These are phyloP conservation scores for Rhododendron henanense DNA, from an alignment of 148 eudicot genomes.

Conservation along the genomic window DNA sequence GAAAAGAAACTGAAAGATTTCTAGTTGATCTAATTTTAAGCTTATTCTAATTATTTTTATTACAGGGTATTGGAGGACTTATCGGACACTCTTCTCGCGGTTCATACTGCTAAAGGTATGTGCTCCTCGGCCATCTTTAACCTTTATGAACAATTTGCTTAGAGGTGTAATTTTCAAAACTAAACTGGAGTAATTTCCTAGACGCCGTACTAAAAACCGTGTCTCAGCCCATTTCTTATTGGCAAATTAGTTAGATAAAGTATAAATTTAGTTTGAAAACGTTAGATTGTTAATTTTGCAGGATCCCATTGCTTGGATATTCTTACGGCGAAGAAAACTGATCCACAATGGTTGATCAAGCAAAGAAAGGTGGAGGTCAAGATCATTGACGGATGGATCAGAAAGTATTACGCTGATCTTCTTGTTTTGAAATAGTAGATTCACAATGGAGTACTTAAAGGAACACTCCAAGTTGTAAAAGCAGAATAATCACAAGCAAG, in stretches of 20 bases:
- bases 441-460: background rate
- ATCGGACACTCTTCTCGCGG: constrained; percentile 32
- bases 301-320: constrained; percentile 58
- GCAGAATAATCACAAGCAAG: background rate
- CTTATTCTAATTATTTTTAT: background rate
- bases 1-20: background rate
- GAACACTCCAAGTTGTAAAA: background rate
- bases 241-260: background rate
- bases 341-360: constrained; percentile 43
- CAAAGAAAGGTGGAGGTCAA: constrained; percentile 32
- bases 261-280: background rate
- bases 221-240: background rate
- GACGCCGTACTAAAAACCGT: background rate
- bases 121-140: background rate
- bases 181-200: background rate
- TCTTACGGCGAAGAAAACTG: constrained; percentile 15
- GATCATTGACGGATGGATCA: constrained; percentile 42
- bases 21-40: background rate
- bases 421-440: background rate
- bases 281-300: constrained; percentile 14
- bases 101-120: constrained; percentile 29
- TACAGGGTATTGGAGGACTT: constrained; percentile 40
- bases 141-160: background rate
- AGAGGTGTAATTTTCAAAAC: background rate
- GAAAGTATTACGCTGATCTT: constrained; percentile 25